Evolutionary conservation across 1,284 basidiomycete genomes (phyloP).

Genomic region (Pseudozyma sp.): DNA sequence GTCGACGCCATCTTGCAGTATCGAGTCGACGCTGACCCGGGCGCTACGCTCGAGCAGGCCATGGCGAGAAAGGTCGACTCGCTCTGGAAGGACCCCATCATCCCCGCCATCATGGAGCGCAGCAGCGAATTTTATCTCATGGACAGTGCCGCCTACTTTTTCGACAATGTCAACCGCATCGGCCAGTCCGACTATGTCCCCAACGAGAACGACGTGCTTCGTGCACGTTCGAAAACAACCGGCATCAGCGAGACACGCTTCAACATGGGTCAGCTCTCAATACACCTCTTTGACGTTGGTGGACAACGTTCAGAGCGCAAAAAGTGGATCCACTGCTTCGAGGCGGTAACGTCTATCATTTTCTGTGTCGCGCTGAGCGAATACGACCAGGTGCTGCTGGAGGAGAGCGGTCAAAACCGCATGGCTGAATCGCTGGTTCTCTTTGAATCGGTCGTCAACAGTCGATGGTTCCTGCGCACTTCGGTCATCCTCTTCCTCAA

Average conservation of each 20-base stretch:
- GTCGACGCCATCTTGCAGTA: slow-evolving; percentile 73
- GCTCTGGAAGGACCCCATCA: slow-evolving; percentile 91
- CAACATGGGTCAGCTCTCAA: slow-evolving; percentile 70
- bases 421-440: slow-evolving; percentile 93
- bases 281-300: slow-evolving; percentile 67
- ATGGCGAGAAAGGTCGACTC: slow-evolving; percentile 80
- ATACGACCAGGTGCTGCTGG: slow-evolving; percentile 62
- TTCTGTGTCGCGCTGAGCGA: slow-evolving; percentile 68
- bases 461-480: slow-evolving; percentile 87
- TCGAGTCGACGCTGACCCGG: slow-evolving; percentile 63
- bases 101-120: slow-evolving; percentile 86
- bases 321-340: slow-evolving; percentile 69
- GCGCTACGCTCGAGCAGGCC: slow-evolving; percentile 69
- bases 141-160: slow-evolving; percentile 95
- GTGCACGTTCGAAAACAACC: slow-evolving; percentile 89
- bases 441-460: slow-evolving; percentile 94
- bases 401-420: slow-evolving; percentile 76
- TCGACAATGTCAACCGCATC: slow-evolving; percentile 84
- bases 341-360: slow-evolving; percentile 64
- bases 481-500: slow-evolving; percentile 85
- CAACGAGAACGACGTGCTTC: slow-evolving; percentile 86
- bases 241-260: slow-evolving; percentile 87
- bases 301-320: slow-evolving; percentile 66
- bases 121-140: slow-evolving; percentile 92
- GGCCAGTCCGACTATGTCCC: slow-evolving; percentile 83